Conservation (phyloP, 2,329 filamentous ascomycete genomes). For the Pezicula carpinea region DNA sequence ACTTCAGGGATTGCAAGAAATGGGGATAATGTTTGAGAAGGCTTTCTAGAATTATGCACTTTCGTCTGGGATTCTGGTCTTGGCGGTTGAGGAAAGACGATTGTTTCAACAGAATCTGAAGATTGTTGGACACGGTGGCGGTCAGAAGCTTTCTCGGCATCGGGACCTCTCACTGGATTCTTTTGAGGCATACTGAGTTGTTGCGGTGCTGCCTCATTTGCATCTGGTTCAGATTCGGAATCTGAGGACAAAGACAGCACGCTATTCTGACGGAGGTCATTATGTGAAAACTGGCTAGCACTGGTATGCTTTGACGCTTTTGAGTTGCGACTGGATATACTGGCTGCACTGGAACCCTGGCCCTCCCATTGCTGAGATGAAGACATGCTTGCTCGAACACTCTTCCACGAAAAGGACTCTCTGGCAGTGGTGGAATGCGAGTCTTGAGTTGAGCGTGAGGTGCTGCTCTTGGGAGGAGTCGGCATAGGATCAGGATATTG, state of each 20-base stretch:
- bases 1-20: not conserved
- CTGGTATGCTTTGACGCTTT: conserved; percentile 24
- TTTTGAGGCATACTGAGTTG: conserved; percentile 5
- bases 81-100: not conserved
- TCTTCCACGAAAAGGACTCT: conserved; percentile 23
- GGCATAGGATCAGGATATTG: not conserved
- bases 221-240: conserved; percentile 17
- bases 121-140: not conserved
- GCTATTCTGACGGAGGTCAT: conserved; percentile 26
- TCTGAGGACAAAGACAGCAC: conserved; percentile 29
- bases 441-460: not conserved
- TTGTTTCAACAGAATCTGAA: not conserved
- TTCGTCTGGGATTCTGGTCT: not conserved
- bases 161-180: not conserved
- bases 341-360: conserved; percentile 22
- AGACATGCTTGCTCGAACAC: conserved; percentile 18
- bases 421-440: conserved; percentile 6
- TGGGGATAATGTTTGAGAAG: not conserved
- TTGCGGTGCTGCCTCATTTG: conserved; percentile 16
- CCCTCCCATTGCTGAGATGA: conserved; percentile 12
- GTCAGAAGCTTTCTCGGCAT: conserved; percentile 12
- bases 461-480: not conserved
- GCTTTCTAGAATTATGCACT: not conserved
- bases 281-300: conserved; percentile 22
- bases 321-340: conserved; percentile 27